Conservation (phyloP, 495 filamentous ascomycete species). For the Tuber calosporum region DNA sequence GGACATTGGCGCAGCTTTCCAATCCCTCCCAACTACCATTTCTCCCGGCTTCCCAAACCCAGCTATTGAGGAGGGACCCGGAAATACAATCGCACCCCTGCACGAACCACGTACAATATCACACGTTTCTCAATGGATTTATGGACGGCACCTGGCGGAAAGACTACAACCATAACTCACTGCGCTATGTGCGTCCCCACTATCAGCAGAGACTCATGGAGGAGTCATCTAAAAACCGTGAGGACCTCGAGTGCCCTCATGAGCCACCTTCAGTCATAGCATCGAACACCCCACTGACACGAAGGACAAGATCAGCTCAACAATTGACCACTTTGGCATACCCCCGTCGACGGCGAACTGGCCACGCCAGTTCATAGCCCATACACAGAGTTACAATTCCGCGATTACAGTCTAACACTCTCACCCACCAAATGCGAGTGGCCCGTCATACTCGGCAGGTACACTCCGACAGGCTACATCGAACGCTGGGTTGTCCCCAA, state of each 20-base stretch:
- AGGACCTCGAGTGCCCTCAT: slow-evolving; percentile 85
- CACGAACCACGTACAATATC: slow-evolving; percentile 81
- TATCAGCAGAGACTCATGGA: slow-evolving; percentile 76
- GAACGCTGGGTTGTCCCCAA: slow-evolving; percentile 90
- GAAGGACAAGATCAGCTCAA: not conserved
- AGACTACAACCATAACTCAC: slow-evolving; percentile 84
- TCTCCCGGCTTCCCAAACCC: slow-evolving; percentile 45
- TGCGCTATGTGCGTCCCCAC: slow-evolving; percentile 74
- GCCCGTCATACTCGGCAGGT: slow-evolving; percentile 82
- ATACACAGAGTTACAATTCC: slow-evolving; percentile 42
- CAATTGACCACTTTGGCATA: slow-evolving; percentile 33
- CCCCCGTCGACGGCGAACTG: slow-evolving; percentile 19
- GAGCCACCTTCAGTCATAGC: slow-evolving; percentile 75
- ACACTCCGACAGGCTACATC: slow-evolving; percentile 75
- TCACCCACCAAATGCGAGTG: slow-evolving; percentile 77
- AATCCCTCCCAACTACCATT: slow-evolving; percentile 39
- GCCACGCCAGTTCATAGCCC: slow-evolving; percentile 22
- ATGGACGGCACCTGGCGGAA: slow-evolving; percentile 60
- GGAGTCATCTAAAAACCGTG: slow-evolving; percentile 62
- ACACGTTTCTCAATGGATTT: slow-evolving; percentile 71
- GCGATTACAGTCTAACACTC: slow-evolving; percentile 53
- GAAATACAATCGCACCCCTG: slow-evolving; percentile 94
- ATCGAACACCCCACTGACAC: slow-evolving; percentile 45
- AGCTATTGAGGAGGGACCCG: slow-evolving; percentile 56
- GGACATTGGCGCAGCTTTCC: slow-evolving; percentile 51